Conservation (phyloP, 495 filamentous ascomycete genomes). For the Filosporella fistucella region DNA sequence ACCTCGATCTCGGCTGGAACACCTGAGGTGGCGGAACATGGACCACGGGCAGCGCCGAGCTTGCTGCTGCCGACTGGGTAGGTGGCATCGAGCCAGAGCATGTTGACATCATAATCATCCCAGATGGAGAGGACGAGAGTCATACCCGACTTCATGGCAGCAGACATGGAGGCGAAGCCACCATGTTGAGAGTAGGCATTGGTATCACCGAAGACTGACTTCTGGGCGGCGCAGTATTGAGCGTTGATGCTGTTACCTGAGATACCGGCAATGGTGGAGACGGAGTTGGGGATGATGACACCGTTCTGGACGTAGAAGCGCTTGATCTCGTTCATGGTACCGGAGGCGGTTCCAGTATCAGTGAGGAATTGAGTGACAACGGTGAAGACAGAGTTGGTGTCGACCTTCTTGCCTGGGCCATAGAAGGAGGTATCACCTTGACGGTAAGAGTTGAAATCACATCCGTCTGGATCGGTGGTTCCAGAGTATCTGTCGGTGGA, state of each 20-base stretch:
- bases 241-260: constrained; percentile 53
- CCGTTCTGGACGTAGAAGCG: constrained; percentile 52
- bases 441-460: constrained; percentile 68
- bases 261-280: constrained; percentile 46
- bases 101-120: constrained; percentile 72
- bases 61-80: constrained; percentile 54
- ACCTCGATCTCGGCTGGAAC: constrained; percentile 55
- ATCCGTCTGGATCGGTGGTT: constrained; percentile 68
- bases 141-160: constrained; percentile 51
- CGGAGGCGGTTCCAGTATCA: constrained; percentile 3
- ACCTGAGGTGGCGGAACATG: constrained; percentile 59
- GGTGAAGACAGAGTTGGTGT: constrained; percentile 57
- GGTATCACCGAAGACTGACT: constrained; percentile 55
- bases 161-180: constrained; percentile 52
- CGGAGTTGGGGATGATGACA: constrained; percentile 25
- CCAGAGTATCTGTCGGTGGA: constrained; percentile 42
- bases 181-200: constrained; percentile 50
- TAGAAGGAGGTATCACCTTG: constrained; percentile 56
- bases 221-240: constrained; percentile 54
- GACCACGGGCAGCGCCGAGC: constrained; percentile 67
- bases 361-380: constrained; percentile 63
- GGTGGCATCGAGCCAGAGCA: constrained; percentile 81
- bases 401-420: constrained; percentile 50
- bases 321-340: constrained; percentile 53
- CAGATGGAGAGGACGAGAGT: constrained; percentile 65